Conservation (phyloP, 2,329 filamentous ascomycete genomes). For the Thermochaetoides dissita region DNA sequence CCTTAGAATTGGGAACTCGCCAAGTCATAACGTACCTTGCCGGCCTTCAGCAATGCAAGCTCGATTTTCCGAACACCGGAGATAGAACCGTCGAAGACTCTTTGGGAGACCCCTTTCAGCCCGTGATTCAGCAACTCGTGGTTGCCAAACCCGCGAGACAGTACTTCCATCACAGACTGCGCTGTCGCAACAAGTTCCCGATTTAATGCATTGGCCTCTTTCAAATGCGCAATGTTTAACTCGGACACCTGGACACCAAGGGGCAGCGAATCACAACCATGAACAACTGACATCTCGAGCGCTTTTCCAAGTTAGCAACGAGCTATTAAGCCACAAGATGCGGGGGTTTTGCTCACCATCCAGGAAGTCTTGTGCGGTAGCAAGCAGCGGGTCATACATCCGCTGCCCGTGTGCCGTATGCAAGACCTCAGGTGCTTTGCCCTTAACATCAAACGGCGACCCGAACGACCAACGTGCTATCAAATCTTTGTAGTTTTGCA, state of each 20-base stretch:
- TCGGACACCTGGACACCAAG: constrained; percentile 26
- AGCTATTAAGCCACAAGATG: background rate
- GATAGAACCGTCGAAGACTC: constrained; percentile 23
- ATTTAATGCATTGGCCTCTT: constrained; percentile 19
- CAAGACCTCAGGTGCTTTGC: constrained; percentile 25
- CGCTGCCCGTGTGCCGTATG: constrained; percentile 2
- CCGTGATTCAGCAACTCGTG: constrained; percentile 19
- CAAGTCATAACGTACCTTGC: constrained; percentile 27
- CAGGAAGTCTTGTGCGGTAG: constrained; percentile 33
- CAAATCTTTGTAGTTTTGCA: constrained; percentile 18
- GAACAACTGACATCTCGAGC: too few relatives aligned
- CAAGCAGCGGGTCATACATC: constrained; percentile 29
- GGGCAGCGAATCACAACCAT: too few relatives aligned
- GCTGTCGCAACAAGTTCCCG: constrained; percentile 24
- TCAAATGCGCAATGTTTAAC: constrained; percentile 28
- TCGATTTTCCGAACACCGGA: constrained; percentile 33
- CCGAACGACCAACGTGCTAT: constrained; percentile 10
- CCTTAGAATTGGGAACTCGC: background rate
- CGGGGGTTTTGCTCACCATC: constrained; percentile 26
- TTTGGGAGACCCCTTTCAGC: constrained; percentile 24
- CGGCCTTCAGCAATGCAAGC: constrained; percentile 35
- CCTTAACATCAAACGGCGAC: constrained; percentile 23
- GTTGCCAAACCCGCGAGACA: constrained; percentile 23
- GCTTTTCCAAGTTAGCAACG: constrained; percentile 22
- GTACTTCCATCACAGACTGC: constrained; percentile 22